Conservation (phyloP, 2,329 filamentous ascomycete species). For the Geosmithia putterillii region DNA sequence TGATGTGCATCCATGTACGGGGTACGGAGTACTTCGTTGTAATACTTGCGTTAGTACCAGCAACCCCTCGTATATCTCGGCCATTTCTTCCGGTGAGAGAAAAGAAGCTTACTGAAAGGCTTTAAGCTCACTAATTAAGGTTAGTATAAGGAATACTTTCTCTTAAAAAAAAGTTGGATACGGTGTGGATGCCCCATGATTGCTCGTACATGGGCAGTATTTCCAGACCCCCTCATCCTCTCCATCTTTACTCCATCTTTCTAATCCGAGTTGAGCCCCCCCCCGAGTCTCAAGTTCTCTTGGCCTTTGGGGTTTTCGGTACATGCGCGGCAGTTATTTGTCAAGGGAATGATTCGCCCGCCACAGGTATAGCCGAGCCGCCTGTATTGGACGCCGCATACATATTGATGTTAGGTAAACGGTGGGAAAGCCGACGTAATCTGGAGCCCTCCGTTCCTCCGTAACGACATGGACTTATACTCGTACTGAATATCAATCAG, state of each 20-base stretch:
- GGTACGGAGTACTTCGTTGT: neutral
- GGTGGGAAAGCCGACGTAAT: neutral
- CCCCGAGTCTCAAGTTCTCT: neutral
- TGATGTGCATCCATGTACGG: no score
- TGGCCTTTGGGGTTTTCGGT: no score
- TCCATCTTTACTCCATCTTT: no score
- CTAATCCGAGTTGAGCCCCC: neutral
- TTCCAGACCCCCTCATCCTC: no score
- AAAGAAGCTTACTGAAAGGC: neutral
- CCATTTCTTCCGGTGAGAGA: no score
- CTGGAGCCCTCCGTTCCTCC: no score
- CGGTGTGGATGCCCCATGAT: no score
- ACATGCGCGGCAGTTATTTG: neutral
- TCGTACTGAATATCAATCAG: no score
- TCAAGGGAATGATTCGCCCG: neutral
- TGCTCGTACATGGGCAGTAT: no score
- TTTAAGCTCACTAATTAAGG: neutral
- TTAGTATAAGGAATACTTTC: neutral
- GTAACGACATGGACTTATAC: no score
- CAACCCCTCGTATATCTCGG: no score
- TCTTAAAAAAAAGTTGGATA: neutral
- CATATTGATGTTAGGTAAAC: neutral
- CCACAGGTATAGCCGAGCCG: neutral
- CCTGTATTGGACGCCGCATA: neutral
- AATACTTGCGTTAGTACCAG: neutral